Conservation (phyloP, 1,284 basidiomycete genomes). For the Tilletia horrida region DNA sequence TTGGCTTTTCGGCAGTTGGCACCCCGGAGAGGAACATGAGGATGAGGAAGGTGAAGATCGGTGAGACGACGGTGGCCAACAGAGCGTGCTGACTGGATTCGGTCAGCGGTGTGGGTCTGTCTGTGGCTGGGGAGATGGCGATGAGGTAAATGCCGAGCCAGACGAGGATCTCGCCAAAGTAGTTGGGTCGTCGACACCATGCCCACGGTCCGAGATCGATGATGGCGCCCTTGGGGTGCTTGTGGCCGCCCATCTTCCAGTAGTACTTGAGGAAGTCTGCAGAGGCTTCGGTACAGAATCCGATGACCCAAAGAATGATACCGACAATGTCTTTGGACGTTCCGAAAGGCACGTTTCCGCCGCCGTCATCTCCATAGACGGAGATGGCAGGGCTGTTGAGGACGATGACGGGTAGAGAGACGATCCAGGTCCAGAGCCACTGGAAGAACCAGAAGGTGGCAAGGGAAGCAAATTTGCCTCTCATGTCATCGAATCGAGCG, state of each 20-base stretch:
- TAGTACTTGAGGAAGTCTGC: constrained; percentile 65
- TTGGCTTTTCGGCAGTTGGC: constrained; percentile 70
- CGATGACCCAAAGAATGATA: constrained; percentile 66
- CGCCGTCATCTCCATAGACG: constrained; percentile 26
- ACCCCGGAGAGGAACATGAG: constrained; percentile 64
- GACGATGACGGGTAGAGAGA: constrained; percentile 41
- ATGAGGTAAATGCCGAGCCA: constrained; percentile 46
- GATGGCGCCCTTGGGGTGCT: constrained; percentile 41
- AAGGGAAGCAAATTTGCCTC: constrained; percentile 37
- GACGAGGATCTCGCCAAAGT: constrained; percentile 68
- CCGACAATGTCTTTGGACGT: constrained; percentile 65
- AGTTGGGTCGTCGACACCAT: constrained; percentile 63
- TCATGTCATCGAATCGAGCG: constrained; percentile 51
- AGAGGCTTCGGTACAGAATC: constrained; percentile 64
- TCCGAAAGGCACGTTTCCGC: constrained; percentile 33
- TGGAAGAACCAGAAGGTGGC: constrained; percentile 34
- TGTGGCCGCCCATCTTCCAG: constrained; percentile 35
- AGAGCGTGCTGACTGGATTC: constrained; percentile 27
- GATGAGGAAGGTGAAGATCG: constrained; percentile 46
- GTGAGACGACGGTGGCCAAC: constrained; percentile 44
- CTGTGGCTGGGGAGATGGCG: constrained; percentile 28
- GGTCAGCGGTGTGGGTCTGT: constrained; percentile 22
- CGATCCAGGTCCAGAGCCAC: constrained; percentile 44
- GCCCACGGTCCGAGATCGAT: constrained; percentile 39
- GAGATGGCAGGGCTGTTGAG: constrained; percentile 44